A percentile compares a stretch with the other conserved stretches of the same genome.
Conservation (phyloP, 2,329 filamentous ascomycete genomes). For the Phoma sp. region DNA sequence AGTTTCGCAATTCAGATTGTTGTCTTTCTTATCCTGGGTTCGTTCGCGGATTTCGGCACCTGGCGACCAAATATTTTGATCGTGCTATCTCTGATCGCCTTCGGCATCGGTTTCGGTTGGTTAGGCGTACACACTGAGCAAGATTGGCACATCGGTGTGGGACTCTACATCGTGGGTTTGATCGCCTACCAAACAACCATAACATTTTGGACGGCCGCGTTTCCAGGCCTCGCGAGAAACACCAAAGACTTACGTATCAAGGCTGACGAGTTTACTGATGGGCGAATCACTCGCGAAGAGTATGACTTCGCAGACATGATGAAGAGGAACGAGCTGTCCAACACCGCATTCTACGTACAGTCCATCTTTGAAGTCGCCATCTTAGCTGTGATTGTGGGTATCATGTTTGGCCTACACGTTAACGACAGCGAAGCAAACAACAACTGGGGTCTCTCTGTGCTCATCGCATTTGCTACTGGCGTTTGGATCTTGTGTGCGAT, state of each 20-base stretch:
- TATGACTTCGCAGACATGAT: constrained; percentile 61
- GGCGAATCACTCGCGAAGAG: constrained; percentile 64
- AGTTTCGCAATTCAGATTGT: constrained; percentile 72
- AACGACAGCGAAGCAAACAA: constrained; percentile 67
- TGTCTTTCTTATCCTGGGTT: constrained; percentile 61
- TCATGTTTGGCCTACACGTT: constrained; percentile 65
- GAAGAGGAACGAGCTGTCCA: constrained; percentile 69
- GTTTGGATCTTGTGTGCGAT: constrained; percentile 70
- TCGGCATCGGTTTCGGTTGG: constrained; percentile 72
- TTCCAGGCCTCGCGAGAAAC: constrained; percentile 65
- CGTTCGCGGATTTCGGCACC: constrained; percentile 69
- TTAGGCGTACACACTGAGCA: constrained; percentile 67
- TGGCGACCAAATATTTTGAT: constrained; percentile 67
- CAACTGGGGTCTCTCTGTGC: constrained; percentile 70
- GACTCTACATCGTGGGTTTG: constrained; percentile 70
- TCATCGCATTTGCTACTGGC: constrained; percentile 70
- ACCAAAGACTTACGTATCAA: constrained; percentile 61
- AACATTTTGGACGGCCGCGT: constrained; percentile 73
- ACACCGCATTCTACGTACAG: constrained; percentile 70
- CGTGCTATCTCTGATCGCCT: constrained; percentile 56
- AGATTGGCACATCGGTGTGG: constrained; percentile 67
- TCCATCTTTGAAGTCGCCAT: constrained; percentile 65
- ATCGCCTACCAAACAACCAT: constrained; percentile 72
- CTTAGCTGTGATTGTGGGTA: constrained; percentile 35
- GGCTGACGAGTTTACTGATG: constrained; percentile 54